These are phyloP conservation scores for Cordyceps cicadae DNA, from an alignment of 2,329 filamentous ascomycete species.

Conservation along the genomic window DNA sequence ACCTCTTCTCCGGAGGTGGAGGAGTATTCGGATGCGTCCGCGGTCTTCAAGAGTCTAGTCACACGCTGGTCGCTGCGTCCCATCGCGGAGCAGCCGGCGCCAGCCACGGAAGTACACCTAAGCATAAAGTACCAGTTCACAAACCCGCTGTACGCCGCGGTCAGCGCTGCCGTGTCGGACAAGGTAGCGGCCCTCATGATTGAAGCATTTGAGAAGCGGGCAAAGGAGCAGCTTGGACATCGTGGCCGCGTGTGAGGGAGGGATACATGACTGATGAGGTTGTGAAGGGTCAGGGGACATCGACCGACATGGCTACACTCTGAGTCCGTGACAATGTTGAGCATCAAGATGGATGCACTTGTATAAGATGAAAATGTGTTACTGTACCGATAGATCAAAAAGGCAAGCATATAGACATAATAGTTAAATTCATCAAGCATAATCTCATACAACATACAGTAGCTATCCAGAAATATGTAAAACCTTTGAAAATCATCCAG, in stretches of 20 bases:
- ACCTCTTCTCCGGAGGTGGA: neutral
- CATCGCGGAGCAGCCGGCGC: slow-evolving; percentile 20
- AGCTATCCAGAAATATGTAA: neutral
- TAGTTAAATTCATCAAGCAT: neutral
- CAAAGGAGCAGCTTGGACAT: slow-evolving; percentile 36
- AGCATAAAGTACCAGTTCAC: slow-evolving; percentile 74
- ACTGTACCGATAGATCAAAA: neutral
- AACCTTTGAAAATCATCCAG: neutral
- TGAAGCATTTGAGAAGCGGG: slow-evolving; percentile 81
- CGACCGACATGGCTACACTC: no score
- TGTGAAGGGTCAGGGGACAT: no score
- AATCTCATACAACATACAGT: neutral
- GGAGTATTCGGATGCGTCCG: slow-evolving; percentile 30
- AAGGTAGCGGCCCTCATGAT: slow-evolving; percentile 86
- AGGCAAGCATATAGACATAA: neutral
- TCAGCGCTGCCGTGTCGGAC: slow-evolving; percentile 74
- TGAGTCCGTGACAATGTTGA: neutral
- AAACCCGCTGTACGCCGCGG: slow-evolving; percentile 77
- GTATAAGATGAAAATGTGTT: neutral
- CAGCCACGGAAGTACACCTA: slow-evolving; percentile 62
- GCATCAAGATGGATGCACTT: neutral
- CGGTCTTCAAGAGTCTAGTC: slow-evolving; percentile 58
- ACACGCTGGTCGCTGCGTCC: slow-evolving; percentile 60
- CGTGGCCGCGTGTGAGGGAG: neutral
- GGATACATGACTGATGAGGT: neutral